phyloP scores from a whole-genome alignment of 495 filamentous ascomycete species.

The Cercophora samala region DNA sequence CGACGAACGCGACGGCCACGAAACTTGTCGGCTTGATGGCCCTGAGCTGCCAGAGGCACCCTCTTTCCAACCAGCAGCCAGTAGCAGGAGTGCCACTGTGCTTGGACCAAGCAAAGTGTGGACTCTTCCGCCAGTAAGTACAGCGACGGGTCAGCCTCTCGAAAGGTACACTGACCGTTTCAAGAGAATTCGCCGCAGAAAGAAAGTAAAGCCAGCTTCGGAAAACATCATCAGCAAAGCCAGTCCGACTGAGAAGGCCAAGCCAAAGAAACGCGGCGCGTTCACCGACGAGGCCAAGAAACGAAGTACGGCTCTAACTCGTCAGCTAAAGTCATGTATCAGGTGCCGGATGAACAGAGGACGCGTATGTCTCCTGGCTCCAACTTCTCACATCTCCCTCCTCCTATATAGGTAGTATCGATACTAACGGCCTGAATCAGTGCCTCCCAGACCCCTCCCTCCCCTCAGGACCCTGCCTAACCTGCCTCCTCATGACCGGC shows the following conservation, averaged over 20 bases:
- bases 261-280: conserved; percentile 22
- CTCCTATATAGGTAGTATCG: background rate
- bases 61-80: background rate
- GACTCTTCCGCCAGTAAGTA: conserved; percentile 22
- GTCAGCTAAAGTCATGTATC: conserved; percentile 31
- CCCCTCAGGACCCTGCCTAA: conserved; percentile 24
- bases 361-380: conserved; percentile 24
- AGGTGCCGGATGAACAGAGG: conserved; percentile 30
- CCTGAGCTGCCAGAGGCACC: background rate
- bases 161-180: background rate
- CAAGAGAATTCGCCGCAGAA: conserved; percentile 24
- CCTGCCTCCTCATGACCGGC: conserved; percentile 27
- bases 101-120: conserved; percentile 20
- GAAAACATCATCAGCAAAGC: background rate
- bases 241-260: conserved; percentile 13
- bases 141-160: background rate
- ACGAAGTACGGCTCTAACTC: conserved; percentile 27
- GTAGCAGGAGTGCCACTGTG: background rate
- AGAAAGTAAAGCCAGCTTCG: conserved; percentile 11
- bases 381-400: no score
- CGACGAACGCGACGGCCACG: no score
- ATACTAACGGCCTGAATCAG: conserved; percentile 6
- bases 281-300: conserved; percentile 27
- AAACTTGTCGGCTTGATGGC: background rate
- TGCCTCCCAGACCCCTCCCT: conserved; percentile 26